phyloP scores from a whole-genome alignment of 2,329 filamentous ascomycete species.

The Ceratocystis colombiana region DNA sequence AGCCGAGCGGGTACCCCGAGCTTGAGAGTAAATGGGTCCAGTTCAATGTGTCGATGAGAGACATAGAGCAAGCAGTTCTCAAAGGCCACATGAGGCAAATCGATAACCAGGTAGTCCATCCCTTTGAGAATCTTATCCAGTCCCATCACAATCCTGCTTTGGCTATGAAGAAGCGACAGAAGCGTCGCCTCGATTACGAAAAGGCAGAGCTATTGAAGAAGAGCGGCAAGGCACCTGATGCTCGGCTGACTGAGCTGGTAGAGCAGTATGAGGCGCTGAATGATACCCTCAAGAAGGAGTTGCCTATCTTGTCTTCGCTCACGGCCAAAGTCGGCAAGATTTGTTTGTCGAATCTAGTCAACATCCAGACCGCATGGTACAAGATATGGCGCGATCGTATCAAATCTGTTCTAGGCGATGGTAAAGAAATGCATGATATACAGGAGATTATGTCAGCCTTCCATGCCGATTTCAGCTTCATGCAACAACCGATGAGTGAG shows the following conservation, averaged over 20 bases:
- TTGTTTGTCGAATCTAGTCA: constrained; percentile 72
- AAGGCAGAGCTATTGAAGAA: constrained; percentile 68
- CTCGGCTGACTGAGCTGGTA: constrained; percentile 71
- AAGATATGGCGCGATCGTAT: constrained; percentile 76
- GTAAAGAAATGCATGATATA: constrained; percentile 52
- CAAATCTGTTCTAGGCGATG: constrained; percentile 58
- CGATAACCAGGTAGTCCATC: constrained; percentile 72
- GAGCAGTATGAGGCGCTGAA: constrained; percentile 88
- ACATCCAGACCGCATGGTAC: constrained; percentile 76
- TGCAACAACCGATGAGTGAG: constrained; percentile 59
- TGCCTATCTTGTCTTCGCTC: constrained; percentile 70
- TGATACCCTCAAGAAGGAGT: constrained; percentile 82
- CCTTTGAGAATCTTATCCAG: constrained; percentile 67
- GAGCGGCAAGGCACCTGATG: constrained; percentile 73
- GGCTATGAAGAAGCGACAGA: constrained; percentile 88
- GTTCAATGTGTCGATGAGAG: constrained; percentile 77
- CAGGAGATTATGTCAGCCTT: constrained; percentile 68
- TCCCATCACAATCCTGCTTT: constrained; percentile 74
- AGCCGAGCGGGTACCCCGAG: constrained; percentile 66
- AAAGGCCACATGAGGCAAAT: constrained; percentile 76
- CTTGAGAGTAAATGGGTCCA: constrained; percentile 90
- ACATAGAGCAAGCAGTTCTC: constrained; percentile 71
- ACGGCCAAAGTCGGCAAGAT: constrained; percentile 78
- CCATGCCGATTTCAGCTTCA: constrained; percentile 64
- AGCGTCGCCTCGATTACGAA: constrained; percentile 82